phyloP scores from a whole-genome alignment of 371 early-diverging fungal species.

The Actinomortierella wolfii region DNA sequence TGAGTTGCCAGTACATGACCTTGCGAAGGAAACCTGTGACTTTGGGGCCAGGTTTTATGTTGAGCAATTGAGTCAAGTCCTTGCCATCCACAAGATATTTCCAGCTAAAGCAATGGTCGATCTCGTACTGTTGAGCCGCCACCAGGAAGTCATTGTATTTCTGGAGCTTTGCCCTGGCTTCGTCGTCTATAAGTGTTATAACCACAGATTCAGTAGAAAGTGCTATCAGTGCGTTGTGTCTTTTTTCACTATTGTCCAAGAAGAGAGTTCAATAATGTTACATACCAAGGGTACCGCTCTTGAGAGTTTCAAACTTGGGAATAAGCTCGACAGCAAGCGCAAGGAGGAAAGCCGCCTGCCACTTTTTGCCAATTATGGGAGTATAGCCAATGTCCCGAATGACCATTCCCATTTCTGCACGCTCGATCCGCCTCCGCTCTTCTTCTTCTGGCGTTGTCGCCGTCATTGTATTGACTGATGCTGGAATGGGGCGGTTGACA shows the following conservation, averaged over 20 bases:
- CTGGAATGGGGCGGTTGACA: conserved; percentile 6
- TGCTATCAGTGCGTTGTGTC: too few relatives aligned
- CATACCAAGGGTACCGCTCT: conserved; percentile 19
- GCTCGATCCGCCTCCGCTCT: conserved; percentile 9
- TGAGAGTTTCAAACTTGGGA: conserved; percentile 16
- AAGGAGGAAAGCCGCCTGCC: conserved; percentile 68
- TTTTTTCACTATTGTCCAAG: background rate
- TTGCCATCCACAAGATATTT: conserved; percentile 25
- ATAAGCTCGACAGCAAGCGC: conserved; percentile 59
- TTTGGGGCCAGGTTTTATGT: conserved; percentile 26
- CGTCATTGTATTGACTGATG: background rate
- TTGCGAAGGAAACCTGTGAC: conserved; percentile 22
- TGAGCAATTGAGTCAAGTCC: conserved; percentile 20
- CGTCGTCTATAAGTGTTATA: too few relatives aligned
- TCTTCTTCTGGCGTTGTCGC: conserved; percentile 29
- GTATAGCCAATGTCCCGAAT: conserved; percentile 55
- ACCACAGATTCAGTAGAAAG: background rate
- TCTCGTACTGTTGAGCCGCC: conserved; percentile 15
- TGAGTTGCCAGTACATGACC: conserved; percentile 36
- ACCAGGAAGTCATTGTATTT: conserved; percentile 25
- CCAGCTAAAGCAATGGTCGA: conserved; percentile 26
- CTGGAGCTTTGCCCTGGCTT: conserved; percentile 11
- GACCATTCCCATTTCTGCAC: conserved; percentile 50
- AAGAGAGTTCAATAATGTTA: background rate
- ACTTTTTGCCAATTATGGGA: conserved; percentile 50